A percentile compares a stretch with the other conserved stretches of the same genome.
Conservation (phyloP, 805 yeast species). For the Wickerhamiella galacta region DNA sequence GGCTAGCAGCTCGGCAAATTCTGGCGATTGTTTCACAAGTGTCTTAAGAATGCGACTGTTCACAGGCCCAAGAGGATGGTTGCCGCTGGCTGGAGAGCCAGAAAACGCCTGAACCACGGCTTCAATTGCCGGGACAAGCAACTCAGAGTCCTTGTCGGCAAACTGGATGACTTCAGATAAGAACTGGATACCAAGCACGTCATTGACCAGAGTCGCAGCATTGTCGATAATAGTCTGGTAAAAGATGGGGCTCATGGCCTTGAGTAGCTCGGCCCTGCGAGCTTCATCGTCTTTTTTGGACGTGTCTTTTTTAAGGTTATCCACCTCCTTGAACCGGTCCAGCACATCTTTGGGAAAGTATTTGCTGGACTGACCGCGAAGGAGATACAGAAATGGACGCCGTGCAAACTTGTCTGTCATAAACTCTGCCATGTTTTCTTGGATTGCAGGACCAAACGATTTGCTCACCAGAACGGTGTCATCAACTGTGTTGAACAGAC, state of each 20-base stretch:
- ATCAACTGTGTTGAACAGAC: constrained; percentile 74
- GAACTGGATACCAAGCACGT: constrained; percentile 58
- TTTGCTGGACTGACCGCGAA: constrained; percentile 63
- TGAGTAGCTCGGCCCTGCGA: constrained; percentile 54
- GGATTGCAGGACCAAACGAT: constrained; percentile 46
- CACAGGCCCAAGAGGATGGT: constrained; percentile 31
- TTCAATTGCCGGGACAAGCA: constrained; percentile 29
- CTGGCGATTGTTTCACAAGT: constrained; percentile 22
- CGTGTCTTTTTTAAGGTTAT: constrained; percentile 45
- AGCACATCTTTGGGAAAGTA: constrained; percentile 58
- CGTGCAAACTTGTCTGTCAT: constrained; percentile 63
- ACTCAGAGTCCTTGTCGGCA: constrained; percentile 29
- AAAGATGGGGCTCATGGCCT: constrained; percentile 48
- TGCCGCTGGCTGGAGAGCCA: constrained; percentile 51
- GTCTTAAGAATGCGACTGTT: constrained; percentile 14
- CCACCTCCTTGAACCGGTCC: constrained; percentile 43
- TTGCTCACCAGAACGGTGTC: constrained; percentile 75
- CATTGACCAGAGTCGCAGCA: constrained; percentile 34
- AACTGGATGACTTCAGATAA: constrained; percentile 56
- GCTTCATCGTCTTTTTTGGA: constrained; percentile 72
- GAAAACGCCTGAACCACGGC: constrained; percentile 35
- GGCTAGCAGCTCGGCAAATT: constrained; percentile 30
- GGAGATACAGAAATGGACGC: constrained; percentile 70
- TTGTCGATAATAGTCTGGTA: constrained; percentile 37
- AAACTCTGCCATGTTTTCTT: constrained; percentile 33